Evolutionary conservation across 805 yeast species (phyloP), one percentile per base, ranked within the genome.

Genomic region (Wickerhamomyces pijperi): DNA sequence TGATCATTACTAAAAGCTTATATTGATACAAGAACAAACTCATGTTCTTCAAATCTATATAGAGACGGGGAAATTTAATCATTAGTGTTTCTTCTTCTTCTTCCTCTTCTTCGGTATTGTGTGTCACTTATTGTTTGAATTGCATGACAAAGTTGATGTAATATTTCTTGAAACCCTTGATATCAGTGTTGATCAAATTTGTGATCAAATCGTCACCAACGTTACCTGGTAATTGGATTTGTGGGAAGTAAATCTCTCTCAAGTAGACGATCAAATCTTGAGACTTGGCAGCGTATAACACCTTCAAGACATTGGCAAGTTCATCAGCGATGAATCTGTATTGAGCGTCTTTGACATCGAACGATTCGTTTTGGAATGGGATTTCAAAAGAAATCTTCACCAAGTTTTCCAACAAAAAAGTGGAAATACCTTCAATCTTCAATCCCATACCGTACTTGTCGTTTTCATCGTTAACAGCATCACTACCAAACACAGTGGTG

Each of bases 301-400:
- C 68, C 47, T 76, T 81, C 54, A 88, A 72, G 18, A 86, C 61
- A 34, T 74, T 64, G 1, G 92, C 75, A 13, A 84, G 65, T 52
- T 90, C 98, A 46, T 76, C 74, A 2, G 86, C 78, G 31, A 83
- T 68, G 42, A 78, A 68, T 51, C 90, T 70, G 47, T 72, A 74
- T 54, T 84, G 88, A 4, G 94, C 94, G 56, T 87, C 95, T 46
- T 76, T 74, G 36, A 78, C 63, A 51, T 80, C 74, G 49, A 80
- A 78, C 29, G 68, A 70, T 25, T 71, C 70, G 28, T 78, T 72
- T 48, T 81, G 78, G 55, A 84, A 78, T n/a, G 94, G 85, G 36
- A 86, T 64, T 56, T 85, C 88, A 63, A 86, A 82, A 28, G 79
- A 68, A 39, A 84, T 61, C 37, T 79, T 71, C 3, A 87, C 70